Conservation (phyloP, 441 rosid genomes). For the Capsella rubella region DNA sequence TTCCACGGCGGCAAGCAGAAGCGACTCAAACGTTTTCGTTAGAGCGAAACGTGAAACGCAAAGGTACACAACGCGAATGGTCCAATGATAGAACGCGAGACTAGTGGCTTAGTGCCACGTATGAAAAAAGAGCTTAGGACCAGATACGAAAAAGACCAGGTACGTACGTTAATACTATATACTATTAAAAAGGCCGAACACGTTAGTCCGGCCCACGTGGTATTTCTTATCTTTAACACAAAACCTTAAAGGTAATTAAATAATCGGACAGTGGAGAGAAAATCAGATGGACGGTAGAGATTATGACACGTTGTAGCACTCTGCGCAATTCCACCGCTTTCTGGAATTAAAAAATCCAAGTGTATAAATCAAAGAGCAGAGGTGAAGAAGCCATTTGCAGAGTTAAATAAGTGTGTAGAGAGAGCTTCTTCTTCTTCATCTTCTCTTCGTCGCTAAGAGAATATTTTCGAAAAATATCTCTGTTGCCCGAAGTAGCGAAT, state of each 20-base stretch:
- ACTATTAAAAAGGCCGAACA: not conserved
- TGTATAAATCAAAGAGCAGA: slow-evolving; percentile 34
- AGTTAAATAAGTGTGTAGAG: not conserved
- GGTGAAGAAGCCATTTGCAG: not conserved
- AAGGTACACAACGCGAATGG: not conserved
- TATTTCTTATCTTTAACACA: slow-evolving; percentile 17
- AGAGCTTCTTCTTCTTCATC: not conserved
- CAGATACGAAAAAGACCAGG: slow-evolving; percentile 32
- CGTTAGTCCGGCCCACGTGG: slow-evolving; percentile 31
- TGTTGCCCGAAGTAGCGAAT: not conserved
- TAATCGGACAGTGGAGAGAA: slow-evolving; percentile 17
- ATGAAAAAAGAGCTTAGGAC: slow-evolving; percentile 1
- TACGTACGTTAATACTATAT: slow-evolving; percentile 7
- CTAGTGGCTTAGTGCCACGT: slow-evolving; percentile 12
- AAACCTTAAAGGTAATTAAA: not conserved
- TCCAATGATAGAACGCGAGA: not conserved
- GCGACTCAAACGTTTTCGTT: not conserved
- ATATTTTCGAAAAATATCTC: not conserved
- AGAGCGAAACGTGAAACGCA: slow-evolving; percentile 2
- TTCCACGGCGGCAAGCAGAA: not conserved
- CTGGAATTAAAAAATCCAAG: slow-evolving; percentile 8
- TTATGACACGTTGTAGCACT: not conserved
- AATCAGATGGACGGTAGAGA: slow-evolving; percentile 5
- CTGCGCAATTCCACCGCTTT: slow-evolving; percentile 38
- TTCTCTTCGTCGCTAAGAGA: slow-evolving; percentile 20